A percentile compares a stretch with the other conserved stretches of the same genome.
Conservation (phyloP, 2,329 filamentous ascomycete genomes). For the Aspergillus novoparasiticus region DNA sequence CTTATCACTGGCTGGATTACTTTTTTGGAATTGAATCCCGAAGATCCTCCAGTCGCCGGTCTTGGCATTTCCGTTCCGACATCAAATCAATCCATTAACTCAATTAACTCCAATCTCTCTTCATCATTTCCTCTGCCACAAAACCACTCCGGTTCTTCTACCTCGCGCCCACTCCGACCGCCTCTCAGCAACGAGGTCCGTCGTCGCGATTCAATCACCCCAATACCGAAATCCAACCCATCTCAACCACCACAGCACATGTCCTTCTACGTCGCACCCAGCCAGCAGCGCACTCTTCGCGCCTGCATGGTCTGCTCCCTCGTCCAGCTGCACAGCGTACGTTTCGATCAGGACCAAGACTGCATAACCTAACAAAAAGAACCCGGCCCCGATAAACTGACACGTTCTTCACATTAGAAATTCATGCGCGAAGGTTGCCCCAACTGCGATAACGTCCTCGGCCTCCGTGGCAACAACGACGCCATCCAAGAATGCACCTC, state of each 20-base stretch:
- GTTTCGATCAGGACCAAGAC: slow-evolving; percentile 27
- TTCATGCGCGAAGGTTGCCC: slow-evolving; percentile 89
- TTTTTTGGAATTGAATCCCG: slow-evolving; percentile 4
- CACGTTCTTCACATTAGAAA: slow-evolving; percentile 55
- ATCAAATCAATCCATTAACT: slow-evolving; percentile 25
- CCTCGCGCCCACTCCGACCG: neutral
- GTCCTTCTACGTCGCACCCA: slow-evolving; percentile 69
- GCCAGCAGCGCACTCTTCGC: slow-evolving; percentile 81
- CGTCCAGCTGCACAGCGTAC: slow-evolving; percentile 77
- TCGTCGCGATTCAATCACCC: neutral
- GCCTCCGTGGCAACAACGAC: slow-evolving; percentile 76
- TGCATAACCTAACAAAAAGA: neutral
- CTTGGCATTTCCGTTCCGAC: slow-evolving; percentile 32
- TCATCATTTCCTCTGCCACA: neutral
- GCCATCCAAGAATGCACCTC: slow-evolving; percentile 91
- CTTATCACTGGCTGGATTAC: slow-evolving; percentile 9
- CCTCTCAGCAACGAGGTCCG: neutral
- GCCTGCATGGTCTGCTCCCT: slow-evolving; percentile 99
- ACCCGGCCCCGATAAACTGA: slow-evolving; percentile 1
- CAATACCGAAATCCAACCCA: neutral
- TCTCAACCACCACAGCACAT: slow-evolving; percentile 22
- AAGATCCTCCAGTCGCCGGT: slow-evolving; percentile 18
- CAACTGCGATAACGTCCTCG: slow-evolving; percentile 93
- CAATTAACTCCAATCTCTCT: slow-evolving; percentile 23
- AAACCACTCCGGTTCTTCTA: neutral